Conservation (phyloP, 345 rosid genomes). For the Gossypium bickii region DNA sequence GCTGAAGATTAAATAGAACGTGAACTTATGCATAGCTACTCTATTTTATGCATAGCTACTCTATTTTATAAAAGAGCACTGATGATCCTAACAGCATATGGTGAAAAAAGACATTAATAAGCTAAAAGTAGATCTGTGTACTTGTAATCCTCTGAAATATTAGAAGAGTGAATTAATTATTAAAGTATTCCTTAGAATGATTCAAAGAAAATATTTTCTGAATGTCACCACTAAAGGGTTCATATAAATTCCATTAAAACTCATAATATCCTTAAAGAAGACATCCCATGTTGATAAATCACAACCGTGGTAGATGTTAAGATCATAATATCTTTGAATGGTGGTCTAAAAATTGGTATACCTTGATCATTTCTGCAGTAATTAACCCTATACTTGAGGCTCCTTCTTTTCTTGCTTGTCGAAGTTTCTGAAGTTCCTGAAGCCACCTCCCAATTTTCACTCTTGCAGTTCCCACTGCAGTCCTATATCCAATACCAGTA, state of each 20-base stretch:
- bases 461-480: conserved; percentile 63
- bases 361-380: conserved; percentile 70
- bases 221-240: conserved; percentile 5
- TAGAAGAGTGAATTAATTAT: conserved; percentile 10
- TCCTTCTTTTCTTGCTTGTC: conserved; percentile 69
- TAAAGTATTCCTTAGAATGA: background rate
- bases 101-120: background rate
- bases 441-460: conserved; percentile 76
- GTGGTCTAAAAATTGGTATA: conserved; percentile 23
- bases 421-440: conserved; percentile 73
- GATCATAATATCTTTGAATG: background rate
- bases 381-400: conserved; percentile 65
- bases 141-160: conserved; percentile 1
- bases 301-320: conserved; percentile 1
- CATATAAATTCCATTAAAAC: conserved; percentile 1
- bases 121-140: background rate
- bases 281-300: conserved; percentile 3
- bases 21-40: background rate
- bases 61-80: background rate
- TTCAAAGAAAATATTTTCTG: background rate
- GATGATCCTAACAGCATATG: background rate
- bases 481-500: conserved; percentile 59
- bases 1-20: background rate
- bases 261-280: background rate
- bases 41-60: background rate